phyloP scores from a whole-genome alignment of 2,329 filamentous ascomycete genomes.

The Periconia sp. region DNA sequence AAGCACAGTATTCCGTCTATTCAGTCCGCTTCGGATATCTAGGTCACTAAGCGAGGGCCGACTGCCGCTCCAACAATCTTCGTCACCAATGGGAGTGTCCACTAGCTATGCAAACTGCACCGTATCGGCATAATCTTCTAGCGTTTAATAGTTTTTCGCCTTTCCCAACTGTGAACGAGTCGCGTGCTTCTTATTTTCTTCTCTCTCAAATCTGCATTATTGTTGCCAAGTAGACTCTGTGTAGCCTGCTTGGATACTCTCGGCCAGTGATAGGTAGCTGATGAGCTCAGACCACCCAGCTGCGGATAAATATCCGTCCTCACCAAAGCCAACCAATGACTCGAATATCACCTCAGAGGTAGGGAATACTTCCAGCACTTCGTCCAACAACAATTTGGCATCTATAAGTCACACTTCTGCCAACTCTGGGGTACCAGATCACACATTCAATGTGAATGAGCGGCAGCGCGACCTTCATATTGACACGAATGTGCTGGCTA shows the following conservation, averaged over 20 bases:
- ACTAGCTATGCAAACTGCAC: background rate
- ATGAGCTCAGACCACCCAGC: constrained; percentile 6
- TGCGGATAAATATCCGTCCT: constrained; percentile 2
- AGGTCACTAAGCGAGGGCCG: too few relatives aligned
- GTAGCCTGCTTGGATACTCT: constrained; percentile 1
- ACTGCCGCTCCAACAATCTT: too few relatives aligned
- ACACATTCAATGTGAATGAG: too few relatives aligned
- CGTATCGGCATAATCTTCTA: background rate
- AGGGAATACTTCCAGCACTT: too few relatives aligned
- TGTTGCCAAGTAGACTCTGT: background rate
- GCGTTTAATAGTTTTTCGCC: background rate
- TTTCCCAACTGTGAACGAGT: too few relatives aligned
- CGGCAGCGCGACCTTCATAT: constrained; percentile 11
- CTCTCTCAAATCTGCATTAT: background rate
- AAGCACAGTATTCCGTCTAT: too few relatives aligned
- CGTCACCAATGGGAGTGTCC: constrained; percentile 4
- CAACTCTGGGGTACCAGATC: too few relatives aligned
- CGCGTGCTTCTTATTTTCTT: background rate
- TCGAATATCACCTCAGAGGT: background rate
- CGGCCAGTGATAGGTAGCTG: background rate
- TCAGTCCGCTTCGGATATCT: too few relatives aligned
- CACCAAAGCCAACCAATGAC: background rate
- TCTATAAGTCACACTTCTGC: too few relatives aligned
- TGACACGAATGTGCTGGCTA: constrained; percentile 25
- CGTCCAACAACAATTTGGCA: too few relatives aligned